Conservation (phyloP, 1,284 basidiomycete genomes). For the Irpex sp. region DNA sequence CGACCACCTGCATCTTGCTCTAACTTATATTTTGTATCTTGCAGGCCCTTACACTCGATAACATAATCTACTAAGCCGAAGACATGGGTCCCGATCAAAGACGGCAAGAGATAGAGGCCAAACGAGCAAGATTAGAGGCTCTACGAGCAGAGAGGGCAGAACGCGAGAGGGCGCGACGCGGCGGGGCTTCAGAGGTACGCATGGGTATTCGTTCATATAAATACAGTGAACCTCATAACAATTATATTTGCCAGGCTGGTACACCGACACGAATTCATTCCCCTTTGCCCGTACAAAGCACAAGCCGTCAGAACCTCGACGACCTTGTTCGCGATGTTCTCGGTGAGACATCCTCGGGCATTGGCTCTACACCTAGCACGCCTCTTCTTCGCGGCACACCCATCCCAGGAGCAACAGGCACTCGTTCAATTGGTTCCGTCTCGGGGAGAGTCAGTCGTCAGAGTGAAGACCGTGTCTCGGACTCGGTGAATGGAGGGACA, state of each 20-base stretch:
- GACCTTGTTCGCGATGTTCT: constrained; percentile 38
- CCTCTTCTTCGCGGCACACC: constrained; percentile 44
- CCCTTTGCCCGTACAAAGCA: neutral
- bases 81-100: neutral
- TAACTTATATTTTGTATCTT: neutral
- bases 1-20: neutral
- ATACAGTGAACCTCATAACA: neutral
- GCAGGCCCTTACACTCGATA: neutral
- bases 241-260: neutral
- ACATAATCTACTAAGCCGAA: neutral
- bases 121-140: neutral
- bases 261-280: neutral
- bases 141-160: neutral
- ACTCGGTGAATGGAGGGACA: constrained; percentile 49
- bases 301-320: constrained; percentile 35
- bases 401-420: constrained; percentile 38
- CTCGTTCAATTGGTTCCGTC: constrained; percentile 41
- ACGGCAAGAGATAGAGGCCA: neutral
- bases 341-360: constrained; percentile 47
- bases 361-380: constrained; percentile 62
- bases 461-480: constrained; percentile 54
- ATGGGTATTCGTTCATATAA: neutral
- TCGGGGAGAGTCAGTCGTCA: constrained; percentile 64
- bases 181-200: neutral
- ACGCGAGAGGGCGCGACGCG: neutral